Conservation (phyloP, 2,329 filamentous ascomycete genomes). For the Cercospora nicotianae region DNA sequence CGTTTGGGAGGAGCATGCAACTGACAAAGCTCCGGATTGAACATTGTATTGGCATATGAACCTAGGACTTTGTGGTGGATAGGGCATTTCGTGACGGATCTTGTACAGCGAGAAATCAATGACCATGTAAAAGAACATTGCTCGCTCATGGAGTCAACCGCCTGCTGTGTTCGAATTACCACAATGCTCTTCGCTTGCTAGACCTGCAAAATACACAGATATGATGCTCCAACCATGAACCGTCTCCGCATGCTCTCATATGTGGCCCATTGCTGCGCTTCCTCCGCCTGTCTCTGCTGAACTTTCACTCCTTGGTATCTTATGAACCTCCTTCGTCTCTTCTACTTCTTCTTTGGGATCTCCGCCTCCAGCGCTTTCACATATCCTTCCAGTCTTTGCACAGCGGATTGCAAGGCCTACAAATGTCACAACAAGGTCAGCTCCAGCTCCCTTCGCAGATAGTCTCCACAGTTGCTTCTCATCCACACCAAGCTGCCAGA, state of each 20-base stretch:
- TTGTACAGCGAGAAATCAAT: slow-evolving; percentile 30
- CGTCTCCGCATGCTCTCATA: neutral
- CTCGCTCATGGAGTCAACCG: neutral
- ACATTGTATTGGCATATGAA: slow-evolving; percentile 8
- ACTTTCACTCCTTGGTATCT: neutral
- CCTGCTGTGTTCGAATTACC: neutral
- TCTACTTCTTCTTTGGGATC: slow-evolving; percentile 66
- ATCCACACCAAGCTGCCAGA: no score
- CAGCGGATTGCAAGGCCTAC: slow-evolving; percentile 74
- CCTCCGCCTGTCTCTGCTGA: neutral
- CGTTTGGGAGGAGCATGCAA: slow-evolving; percentile 8
- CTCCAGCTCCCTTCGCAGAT: no score
- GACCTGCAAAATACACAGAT: neutral
- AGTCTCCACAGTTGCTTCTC: no score
- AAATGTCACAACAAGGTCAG: no score
- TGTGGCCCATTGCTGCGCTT: neutral
- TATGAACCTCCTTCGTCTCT: neutral
- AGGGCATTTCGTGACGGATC: slow-evolving; percentile 20
- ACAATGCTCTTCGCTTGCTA: neutral
- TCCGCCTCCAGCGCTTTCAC: slow-evolving; percentile 79
- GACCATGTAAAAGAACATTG: neutral
- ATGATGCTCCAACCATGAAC: neutral
- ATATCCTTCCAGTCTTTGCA: slow-evolving; percentile 82
- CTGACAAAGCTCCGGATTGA: neutral
- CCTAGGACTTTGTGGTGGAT: slow-evolving; percentile 25